Percentiles rank a stretch among this genome's conserved stretches.
phyloP scores from a whole-genome alignment of 2,329 filamentous ascomycete species.

The Incumbomyces delicatus region DNA sequence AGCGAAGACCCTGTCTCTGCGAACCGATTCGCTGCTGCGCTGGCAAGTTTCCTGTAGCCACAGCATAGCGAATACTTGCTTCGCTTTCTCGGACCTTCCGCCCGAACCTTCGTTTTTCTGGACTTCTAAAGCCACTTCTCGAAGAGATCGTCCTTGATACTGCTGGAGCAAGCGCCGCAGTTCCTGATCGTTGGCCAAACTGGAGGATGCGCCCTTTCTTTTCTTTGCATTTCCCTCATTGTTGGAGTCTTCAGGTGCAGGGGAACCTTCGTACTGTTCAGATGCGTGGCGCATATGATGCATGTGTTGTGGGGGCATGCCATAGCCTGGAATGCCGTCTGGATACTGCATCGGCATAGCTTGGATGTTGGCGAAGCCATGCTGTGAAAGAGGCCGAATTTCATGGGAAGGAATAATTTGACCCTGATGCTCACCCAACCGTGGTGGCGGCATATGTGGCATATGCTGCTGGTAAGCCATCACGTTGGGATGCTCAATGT shows the following conservation, averaged over 20 bases:
- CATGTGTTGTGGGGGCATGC: slow-evolving; percentile 27
- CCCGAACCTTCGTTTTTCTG: slow-evolving; percentile 40
- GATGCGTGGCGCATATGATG: slow-evolving; percentile 22
- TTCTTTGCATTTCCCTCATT: slow-evolving; percentile 32
- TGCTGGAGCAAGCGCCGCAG: slow-evolving; percentile 37
- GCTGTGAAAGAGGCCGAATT: slow-evolving; percentile 18
- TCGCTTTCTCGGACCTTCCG: slow-evolving; percentile 42
- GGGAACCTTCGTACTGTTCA: slow-evolving; percentile 28
- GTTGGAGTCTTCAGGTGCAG: slow-evolving; percentile 33
- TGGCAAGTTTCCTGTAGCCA: slow-evolving; percentile 41
- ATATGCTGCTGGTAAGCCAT: slow-evolving; percentile 13
- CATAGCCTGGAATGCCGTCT: slow-evolving; percentile 28
- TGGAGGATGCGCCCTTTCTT: slow-evolving; percentile 37
- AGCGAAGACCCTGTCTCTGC: slow-evolving; percentile 85
- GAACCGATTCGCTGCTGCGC: slow-evolving; percentile 57
- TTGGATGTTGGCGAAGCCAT: slow-evolving; percentile 20
- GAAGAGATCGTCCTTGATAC: slow-evolving; percentile 35
- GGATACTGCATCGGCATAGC: slow-evolving; percentile 32
- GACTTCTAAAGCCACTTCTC: slow-evolving; percentile 40
- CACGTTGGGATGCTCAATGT: slow-evolving; percentile 7
- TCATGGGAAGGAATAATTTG: slow-evolving; percentile 11
- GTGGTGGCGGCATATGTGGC: slow-evolving; percentile 3
- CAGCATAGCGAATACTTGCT: slow-evolving; percentile 44
- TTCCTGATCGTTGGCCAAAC: slow-evolving; percentile 41
- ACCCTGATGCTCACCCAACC: background rate